A percentile compares a stretch with the other conserved stretches of the same genome.
Evolutionary conservation across 192 early-diverging fungal species (phyloP).

Genomic region (Coemansia sp.): DNA sequence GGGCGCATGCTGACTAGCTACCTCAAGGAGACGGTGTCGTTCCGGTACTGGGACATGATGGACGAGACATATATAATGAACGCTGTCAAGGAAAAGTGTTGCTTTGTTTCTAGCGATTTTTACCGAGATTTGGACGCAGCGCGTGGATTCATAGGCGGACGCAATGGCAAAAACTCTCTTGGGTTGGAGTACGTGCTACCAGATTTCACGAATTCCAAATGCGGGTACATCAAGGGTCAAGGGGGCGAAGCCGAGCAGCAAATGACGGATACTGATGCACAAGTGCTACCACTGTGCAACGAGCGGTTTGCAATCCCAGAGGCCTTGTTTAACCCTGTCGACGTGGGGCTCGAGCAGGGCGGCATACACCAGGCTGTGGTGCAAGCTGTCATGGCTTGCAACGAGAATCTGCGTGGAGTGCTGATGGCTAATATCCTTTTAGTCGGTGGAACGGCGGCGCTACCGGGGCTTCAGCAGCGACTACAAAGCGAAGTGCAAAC

Average conservation of each 20-base stretch:
- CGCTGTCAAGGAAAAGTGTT: constrained; percentile 81
- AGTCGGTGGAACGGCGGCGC: constrained; percentile 91
- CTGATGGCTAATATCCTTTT: constrained; percentile 92
- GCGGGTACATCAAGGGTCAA: constrained; percentile 32
- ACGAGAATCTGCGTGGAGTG: constrained; percentile 83
- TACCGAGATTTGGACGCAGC: constrained; percentile 61
- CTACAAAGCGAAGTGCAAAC: constrained; percentile 95
- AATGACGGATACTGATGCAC: constrained; percentile 59
- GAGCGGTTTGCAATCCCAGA: constrained; percentile 97
- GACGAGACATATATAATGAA: constrained; percentile 87
- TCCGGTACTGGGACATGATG: constrained; percentile 94
- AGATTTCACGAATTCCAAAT: constrained; percentile 36
- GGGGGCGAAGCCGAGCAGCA: background rate
- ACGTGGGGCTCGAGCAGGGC: constrained; percentile 86
- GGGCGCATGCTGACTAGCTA: constrained; percentile 87
- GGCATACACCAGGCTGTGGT: constrained; percentile 94
- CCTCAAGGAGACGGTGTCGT: constrained; percentile 90
- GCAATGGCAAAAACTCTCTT: background rate
- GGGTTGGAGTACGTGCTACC: constrained; percentile 53
- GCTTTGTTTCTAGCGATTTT: constrained; percentile 74
- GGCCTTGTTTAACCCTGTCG: constrained; percentile 92
- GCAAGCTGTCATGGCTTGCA: constrained; percentile 91
- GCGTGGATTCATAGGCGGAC: constrained; percentile 52
- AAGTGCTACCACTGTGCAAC: constrained; percentile 94
- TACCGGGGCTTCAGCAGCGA: constrained; percentile 88